Conservation (phyloP, 371 early-diverging fungal species). For the Batkoa obscura region DNA sequence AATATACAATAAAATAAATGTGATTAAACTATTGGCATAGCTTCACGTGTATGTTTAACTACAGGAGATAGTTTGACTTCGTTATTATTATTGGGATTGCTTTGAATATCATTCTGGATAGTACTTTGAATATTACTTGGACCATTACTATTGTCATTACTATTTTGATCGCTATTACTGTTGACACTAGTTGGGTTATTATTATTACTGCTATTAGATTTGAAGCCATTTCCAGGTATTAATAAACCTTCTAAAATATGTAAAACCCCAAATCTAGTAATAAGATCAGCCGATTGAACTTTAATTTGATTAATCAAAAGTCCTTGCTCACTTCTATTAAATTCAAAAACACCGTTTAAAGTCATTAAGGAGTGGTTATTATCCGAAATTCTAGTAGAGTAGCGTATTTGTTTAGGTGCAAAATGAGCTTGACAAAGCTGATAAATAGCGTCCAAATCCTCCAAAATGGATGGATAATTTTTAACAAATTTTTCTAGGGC, state of each 20-base stretch:
- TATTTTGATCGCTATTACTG: no score
- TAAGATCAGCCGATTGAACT: not conserved
- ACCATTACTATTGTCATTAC: no score
- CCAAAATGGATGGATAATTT: not conserved
- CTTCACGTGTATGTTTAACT: no score
- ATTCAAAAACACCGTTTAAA: not conserved
- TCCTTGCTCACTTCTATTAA: not conserved
- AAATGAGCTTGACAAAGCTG: not conserved
- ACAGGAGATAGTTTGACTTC: no score
- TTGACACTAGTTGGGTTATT: no score
- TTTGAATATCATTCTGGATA: no score
- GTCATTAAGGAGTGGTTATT: not conserved
- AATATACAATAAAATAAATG: no score
- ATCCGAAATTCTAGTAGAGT: not conserved
- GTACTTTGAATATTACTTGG: no score
- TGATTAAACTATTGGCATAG: no score
- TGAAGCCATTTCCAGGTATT: no score
- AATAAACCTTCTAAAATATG: not conserved
- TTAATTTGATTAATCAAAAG: not conserved
- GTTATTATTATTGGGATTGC: no score
- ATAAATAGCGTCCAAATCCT: not conserved
- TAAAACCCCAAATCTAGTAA: not conserved
- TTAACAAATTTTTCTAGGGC: not conserved
- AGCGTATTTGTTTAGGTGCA: not conserved
- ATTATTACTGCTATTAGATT: no score